Evolutionary conservation across 1,284 basidiomycete genomes (phyloP), one percentile per base, ranked within the genome.

Genomic region (Mrakiaceae sp.): DNA sequence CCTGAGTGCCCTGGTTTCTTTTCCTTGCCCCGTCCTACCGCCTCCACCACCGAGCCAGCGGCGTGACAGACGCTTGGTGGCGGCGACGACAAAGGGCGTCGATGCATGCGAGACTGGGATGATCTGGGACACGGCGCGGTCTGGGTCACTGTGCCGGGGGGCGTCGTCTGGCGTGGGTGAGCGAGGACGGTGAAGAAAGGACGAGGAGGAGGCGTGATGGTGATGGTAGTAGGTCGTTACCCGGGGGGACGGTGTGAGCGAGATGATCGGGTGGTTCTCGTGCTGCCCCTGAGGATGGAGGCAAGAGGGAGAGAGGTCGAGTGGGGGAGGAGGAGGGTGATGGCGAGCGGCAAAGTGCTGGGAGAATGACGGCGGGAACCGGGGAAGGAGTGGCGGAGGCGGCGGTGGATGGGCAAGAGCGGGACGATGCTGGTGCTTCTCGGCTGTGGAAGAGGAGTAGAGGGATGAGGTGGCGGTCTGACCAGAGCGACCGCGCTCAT

Each of bases 211-310:
- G 49, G 39, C 11, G 42, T 44, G 14, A 9, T 40, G 27, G 43
- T 40, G 16, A 40, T 47, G 27, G 39, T 44, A 42, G 27, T 49
- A 60, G 6, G 52, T 16, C 43, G 44, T 50, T 3, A 16, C 9
- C 4, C 48, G 51, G 43, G 63, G 63, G 6, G 63, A 64, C 5
- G 63, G 63, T 5, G 63, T 59, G 12, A 58, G 50, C 8, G 63
- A 64, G 42, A 64, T 40, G 46, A 60, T 42, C 44, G 63, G 63
- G 5, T 53, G 50, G 52, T 64, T 51, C 4, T 51, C 56, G 16
- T 58, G 51, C 7, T 47, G 47, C 51, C 52, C 44, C 12, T 58
- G 55, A 3, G 48, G 58, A 39, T 52, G 58, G 44, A 64, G 53
- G 43, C 44, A 14, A 10, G 52, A 47, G 40, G 47, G 46, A 3